phyloP scores from a whole-genome alignment of 2,329 filamentous ascomycete species.

The Ceratocystiopsis brevicomis region DNA sequence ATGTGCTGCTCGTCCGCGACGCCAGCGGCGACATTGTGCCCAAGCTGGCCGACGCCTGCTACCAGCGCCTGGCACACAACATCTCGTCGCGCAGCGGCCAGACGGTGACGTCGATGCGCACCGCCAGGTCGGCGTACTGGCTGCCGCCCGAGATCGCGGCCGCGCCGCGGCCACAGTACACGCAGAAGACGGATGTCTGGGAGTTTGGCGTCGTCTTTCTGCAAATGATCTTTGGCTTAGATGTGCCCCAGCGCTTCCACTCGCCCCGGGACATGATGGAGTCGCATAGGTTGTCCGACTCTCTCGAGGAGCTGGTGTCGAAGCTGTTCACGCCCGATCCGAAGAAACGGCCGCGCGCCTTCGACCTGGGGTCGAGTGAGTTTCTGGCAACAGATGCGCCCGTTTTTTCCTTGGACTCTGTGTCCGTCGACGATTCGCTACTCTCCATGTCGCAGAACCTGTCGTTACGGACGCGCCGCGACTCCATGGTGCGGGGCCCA shows the following conservation, averaged over 20 bases:
- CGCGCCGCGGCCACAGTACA: conserved; percentile 42
- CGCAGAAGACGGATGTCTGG: conserved; percentile 80
- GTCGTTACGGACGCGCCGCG: conserved; percentile 33
- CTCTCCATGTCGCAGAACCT: conserved; percentile 22
- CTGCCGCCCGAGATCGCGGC: conserved; percentile 56
- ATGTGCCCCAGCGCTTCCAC: conserved; percentile 56
- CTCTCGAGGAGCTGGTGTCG: conserved; percentile 60
- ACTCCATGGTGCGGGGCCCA: conserved; percentile 37
- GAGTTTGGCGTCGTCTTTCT: conserved; percentile 79
- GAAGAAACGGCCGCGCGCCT: conserved; percentile 69
- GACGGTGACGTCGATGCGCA: conserved; percentile 31
- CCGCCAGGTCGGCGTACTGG: conserved; percentile 66
- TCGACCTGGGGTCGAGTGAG: conserved; percentile 47
- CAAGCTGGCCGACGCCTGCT: conserved; percentile 58
- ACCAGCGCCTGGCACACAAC: conserved; percentile 47
- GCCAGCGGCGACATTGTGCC: conserved; percentile 48
- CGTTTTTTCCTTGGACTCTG: conserved; percentile 29
- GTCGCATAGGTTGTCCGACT: conserved; percentile 49
- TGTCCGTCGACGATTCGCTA: conserved; percentile 23
- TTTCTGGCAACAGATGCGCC: conserved; percentile 47
- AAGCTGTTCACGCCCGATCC: conserved; percentile 74
- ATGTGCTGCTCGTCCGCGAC: conserved; percentile 59
- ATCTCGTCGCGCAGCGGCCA: conserved; percentile 32
- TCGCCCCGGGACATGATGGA: conserved; percentile 60
- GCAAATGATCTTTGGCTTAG: conserved; percentile 83